Conservation (phyloP, 225 moss, liverwort and hornwort species). For the Pleurozium schreberi region DNA sequence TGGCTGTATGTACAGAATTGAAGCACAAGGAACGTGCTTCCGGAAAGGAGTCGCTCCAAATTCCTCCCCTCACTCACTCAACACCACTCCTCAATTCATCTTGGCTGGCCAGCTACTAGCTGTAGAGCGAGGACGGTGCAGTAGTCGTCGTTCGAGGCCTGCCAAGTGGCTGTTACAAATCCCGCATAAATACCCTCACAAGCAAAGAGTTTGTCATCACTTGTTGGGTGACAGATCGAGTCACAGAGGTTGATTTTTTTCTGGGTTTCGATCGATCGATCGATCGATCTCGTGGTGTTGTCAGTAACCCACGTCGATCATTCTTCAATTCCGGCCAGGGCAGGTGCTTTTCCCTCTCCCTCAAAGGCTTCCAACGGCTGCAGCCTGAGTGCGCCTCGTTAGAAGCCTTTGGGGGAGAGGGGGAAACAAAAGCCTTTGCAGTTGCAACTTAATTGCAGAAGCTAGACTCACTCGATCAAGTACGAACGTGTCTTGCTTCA, state of each 20-base stretch:
- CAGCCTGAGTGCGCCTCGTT: background rate
- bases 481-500: background rate
- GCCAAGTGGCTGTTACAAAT: background rate
- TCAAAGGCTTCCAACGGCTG: slow-evolving; percentile 42
- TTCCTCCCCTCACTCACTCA: background rate
- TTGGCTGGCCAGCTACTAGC: background rate
- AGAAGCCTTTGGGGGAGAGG: slow-evolving; percentile 33
- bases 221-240: background rate
- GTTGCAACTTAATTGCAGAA: background rate
- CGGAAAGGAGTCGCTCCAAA: background rate
- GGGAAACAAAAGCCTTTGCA: slow-evolving; percentile 6
- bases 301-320: no score
- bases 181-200: background rate
- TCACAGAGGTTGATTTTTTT: background rate
- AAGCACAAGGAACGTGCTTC: slow-evolving; percentile 11
- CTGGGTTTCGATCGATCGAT: background rate
- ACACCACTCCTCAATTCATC: background rate
- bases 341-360: slow-evolving; percentile 30
- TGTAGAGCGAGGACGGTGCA: background rate
- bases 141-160: no score
- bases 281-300: background rate
- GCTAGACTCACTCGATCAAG: background rate
- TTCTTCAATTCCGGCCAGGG: background rate
- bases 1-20: background rate
- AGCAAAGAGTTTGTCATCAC: background rate